Evolutionary conservation across 2,329 filamentous ascomycete genomes (phyloP), one percentile per base, ranked within the genome.

Genomic region (Cadophora malorum): DNA sequence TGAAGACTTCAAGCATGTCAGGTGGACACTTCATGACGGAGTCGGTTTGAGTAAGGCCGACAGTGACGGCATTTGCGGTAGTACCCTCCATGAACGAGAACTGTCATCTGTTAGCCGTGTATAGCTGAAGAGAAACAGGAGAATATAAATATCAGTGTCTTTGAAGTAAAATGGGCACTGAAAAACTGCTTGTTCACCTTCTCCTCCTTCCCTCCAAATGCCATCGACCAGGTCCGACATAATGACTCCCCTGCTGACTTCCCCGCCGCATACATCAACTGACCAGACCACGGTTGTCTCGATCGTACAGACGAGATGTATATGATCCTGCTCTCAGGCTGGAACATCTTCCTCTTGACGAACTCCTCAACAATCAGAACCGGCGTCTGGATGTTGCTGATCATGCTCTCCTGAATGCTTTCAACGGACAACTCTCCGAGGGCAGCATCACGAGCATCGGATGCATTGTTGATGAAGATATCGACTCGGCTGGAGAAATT

Each of bases 161-260:
- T 8, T 2, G 28, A 7, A 12, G 6, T 35, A 35, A 16, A 4
- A 53, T 12, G 23, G 10, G 50, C 49, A 55, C 4, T 5, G 4
- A 67, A 5, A 5, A 28, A 28, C 28, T 28, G 28, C 28, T 28
- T 5, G 28, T 59, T 63, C 35, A 69, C 70, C 69, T 71, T 73
- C 7, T 78, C 75, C 2, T 79, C 78, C 12, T 75, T 79, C 0
- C 78, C 78, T 1, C 78, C 77, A 66, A 80, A 79, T 0, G 78
- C 76, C 21, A 79, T 75, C 5, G 77, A 74, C 78, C 78, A 80
- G 7, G 77, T 78, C n/a, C 78, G 73, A n/a, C 76, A 79, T 4
- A 80, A 64, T 0, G 77, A 78, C 50, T 80, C 79, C 0, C 78
- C 76, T 0, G 78, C 79, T 0, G 78, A 78, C 63, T 80, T 80